Base-by-base conservation (phyloP, 176 grass and related monocot genomes). In the Avena eriantha region DNA sequence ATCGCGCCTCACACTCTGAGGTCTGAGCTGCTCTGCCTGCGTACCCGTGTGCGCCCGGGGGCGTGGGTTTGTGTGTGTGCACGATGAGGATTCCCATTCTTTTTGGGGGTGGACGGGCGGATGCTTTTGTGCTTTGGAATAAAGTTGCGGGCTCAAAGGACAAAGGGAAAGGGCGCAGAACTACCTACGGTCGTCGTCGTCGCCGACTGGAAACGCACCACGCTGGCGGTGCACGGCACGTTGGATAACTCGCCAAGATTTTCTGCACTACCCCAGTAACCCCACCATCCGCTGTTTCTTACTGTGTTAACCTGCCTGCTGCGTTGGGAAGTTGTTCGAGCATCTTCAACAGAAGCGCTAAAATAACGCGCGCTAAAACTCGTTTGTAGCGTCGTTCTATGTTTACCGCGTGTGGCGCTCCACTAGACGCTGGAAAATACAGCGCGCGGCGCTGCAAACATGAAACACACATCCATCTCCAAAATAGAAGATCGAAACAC, bases 51-150 rank as follows among this genome's bases (percentile, higher is more conserved):
- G 39, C 39, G 39, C 39, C 5, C 39, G 29, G 39, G 39, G 39
- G 39, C 39, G 39, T 7, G 8, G 83, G 60, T 81, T 65, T 80
- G 45, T 7, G 41, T 5, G 23, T 16, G 76, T 7, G 56, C 17
- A 22, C 11, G 79, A 77, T 14, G 66, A 54, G 45, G 78, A 73
- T 57, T 43, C 35, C 60, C 23, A 24, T 10, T 33, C 73, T 76
- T 53, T 76, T 72, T 46, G 0, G 83, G 33, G 13, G 0, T 35
- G 69, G 61, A 76, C 29, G 69, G 55, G n/a, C 12, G 82, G 90
- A 54, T 66, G 82, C 78, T 72, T 85, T 88, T 78, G 71, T 14
- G 77, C 86, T 88, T 82, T 88, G 78, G 86, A 91, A 88, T 91
- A 85, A 91, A 91, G 84, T 15, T 24, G 29, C 8, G 54, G 33